These are phyloP conservation scores for Ceratobasidium sp. DNA, from an alignment of 1,284 basidiomycete species.

Conservation along the genomic window DNA sequence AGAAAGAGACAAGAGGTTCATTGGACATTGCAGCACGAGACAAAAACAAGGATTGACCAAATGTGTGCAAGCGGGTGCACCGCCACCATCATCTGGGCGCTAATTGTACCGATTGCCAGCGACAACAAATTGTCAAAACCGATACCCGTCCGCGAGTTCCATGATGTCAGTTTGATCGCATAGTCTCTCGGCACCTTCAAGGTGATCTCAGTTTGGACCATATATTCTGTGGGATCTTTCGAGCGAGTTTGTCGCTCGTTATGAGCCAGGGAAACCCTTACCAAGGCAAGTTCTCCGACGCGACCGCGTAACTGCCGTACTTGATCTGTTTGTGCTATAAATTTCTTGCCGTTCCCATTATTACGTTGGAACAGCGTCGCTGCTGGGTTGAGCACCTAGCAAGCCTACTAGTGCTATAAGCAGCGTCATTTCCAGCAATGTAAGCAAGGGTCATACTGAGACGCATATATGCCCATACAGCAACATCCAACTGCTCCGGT, in stretches of 20 bases:
- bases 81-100: not conserved
- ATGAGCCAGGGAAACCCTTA: not conserved
- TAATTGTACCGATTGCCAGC: not conserved
- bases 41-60: too few relatives aligned
- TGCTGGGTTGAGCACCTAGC: too few relatives aligned
- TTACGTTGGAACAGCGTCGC: too few relatives aligned
- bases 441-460: too few relatives aligned
- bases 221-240: conserved; percentile 56
- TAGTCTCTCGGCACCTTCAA: conserved; percentile 52
- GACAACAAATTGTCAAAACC: not conserved
- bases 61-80: not conserved
- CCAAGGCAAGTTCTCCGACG: not conserved
- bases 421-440: too few relatives aligned
- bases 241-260: conserved; percentile 55
- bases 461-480: too few relatives aligned
- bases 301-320: conserved; percentile 61
- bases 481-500: too few relatives aligned
- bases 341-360: too few relatives aligned
- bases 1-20: too few relatives aligned
- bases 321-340: conserved; percentile 48
- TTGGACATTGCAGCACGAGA: too few relatives aligned
- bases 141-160: conserved; percentile 62
- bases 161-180: conserved; percentile 62
- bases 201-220: conserved; percentile 54
- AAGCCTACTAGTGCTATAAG: too few relatives aligned